phyloP scores from a whole-genome alignment of 2,329 filamentous ascomycete genomes.

The Paraconiothyrium sp. region DNA sequence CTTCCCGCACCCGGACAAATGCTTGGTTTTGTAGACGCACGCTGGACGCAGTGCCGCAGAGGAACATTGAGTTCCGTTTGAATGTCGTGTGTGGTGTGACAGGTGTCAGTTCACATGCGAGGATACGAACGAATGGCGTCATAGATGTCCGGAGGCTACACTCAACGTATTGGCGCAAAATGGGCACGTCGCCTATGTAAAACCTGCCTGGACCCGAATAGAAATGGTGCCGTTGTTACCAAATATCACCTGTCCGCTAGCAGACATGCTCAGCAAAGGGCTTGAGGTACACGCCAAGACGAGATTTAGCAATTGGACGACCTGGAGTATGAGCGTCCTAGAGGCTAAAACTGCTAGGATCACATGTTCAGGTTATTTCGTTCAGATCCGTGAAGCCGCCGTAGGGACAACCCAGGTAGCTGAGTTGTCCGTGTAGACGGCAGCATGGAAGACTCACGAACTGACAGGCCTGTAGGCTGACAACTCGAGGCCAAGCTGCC shows the following conservation, averaged over 20 bases:
- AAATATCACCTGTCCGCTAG: neutral
- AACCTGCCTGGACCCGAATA: too few species aligned
- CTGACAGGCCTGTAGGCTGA: too few species aligned
- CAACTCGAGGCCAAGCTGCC: too few species aligned
- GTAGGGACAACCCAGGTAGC: too few species aligned
- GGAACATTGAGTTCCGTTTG: neutral
- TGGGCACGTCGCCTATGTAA: too few species aligned
- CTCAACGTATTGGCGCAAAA: neutral
- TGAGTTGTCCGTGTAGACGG: too few species aligned
- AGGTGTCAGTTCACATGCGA: neutral
- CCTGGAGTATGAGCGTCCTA: neutral
- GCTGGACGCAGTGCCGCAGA: neutral
- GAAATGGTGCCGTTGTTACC: too few species aligned
- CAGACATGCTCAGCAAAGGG: neutral
- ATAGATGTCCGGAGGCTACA: neutral
- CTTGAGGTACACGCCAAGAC: neutral
- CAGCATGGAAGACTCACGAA: too few species aligned
- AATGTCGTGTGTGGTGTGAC: neutral
- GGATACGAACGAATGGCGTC: neutral
- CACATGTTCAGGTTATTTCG: too few species aligned
- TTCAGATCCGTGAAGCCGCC: too few species aligned
- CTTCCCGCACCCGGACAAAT: conserved; percentile 1
- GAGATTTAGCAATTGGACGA: neutral
- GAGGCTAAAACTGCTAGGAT: too few species aligned
- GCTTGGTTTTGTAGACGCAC: neutral